A percentile compares a stretch with the other conserved stretches of the same genome.
Evolutionary conservation across 345 rosid species (phyloP).

Genomic region (Rhodamnia argentea): DNA sequence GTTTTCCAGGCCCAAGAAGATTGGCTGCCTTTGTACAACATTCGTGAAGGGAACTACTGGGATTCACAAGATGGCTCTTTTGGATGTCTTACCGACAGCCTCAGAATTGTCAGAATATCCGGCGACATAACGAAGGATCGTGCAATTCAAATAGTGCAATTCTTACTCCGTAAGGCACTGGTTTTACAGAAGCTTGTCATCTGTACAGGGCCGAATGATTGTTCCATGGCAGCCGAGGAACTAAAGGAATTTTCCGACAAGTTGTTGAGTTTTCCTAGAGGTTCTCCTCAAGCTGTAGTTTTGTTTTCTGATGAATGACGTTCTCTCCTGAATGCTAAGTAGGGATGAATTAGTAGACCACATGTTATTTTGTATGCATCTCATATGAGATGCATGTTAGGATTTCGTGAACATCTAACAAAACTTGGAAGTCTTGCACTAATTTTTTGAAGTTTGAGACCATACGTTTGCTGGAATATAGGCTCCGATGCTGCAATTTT

Average conservation of each 20-base stretch:
- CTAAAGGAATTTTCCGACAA: neutral
- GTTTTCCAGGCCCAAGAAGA: neutral
- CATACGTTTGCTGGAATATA: no score
- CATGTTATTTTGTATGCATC: no score
- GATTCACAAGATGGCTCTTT: neutral
- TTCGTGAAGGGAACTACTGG: slow-evolving; percentile 1
- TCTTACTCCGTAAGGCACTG: neutral
- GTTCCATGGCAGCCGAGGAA: neutral
- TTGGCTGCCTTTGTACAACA: neutral
- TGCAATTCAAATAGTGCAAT: neutral
- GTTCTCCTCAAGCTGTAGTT: neutral
- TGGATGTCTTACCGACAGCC: neutral
- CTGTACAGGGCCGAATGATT: neutral
- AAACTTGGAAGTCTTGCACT: neutral
- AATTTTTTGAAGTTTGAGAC: no score
- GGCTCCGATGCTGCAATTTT: no score
- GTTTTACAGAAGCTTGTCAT: slow-evolving; percentile 3
- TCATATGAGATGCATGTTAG: no score
- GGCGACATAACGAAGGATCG: neutral
- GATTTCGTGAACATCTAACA: no score
- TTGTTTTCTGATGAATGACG: neutral
- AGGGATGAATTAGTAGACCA: neutral
- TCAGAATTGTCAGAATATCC: slow-evolving; percentile 1
- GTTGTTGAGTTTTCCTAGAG: neutral
- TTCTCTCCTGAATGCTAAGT: neutral